A percentile compares a stretch with the other conserved stretches of the same genome.
Evolutionary conservation across 1,139 yeast genomes (phyloP).

Genomic region (Lodderomyces theae): DNA sequence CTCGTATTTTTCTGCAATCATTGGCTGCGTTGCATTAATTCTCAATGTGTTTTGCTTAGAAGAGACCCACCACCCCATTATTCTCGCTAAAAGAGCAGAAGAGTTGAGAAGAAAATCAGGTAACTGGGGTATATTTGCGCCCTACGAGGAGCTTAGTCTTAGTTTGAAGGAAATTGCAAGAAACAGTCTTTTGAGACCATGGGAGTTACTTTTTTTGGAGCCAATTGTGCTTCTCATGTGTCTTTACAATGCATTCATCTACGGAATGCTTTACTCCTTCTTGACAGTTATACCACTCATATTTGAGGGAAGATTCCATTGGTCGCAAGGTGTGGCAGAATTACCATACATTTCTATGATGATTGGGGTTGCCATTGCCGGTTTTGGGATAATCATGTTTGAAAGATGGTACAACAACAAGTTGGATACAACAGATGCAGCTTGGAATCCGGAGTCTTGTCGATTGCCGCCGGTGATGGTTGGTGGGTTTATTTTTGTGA

Average conservation of each 20-base stretch:
- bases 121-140: slow-evolving; percentile 80
- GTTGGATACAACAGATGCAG: slow-evolving; percentile 43
- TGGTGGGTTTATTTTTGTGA: slow-evolving; percentile 67
- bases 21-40: slow-evolving; percentile 35
- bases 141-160: slow-evolving; percentile 70
- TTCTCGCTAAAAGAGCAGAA: slow-evolving; percentile 53
- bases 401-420: slow-evolving; percentile 22
- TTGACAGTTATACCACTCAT: slow-evolving; percentile 78
- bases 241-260: slow-evolving; percentile 76
- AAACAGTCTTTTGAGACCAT: slow-evolving; percentile 68
- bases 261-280: slow-evolving; percentile 75
- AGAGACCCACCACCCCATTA: slow-evolving; percentile 49
- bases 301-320: slow-evolving; percentile 60
- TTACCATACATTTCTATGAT: slow-evolving; percentile 61
- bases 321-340: slow-evolving; percentile 51
- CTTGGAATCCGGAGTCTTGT: slow-evolving; percentile 65
- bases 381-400: slow-evolving; percentile 30
- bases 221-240: slow-evolving; percentile 70
- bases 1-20: slow-evolving; percentile 50
- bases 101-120: slow-evolving; percentile 51
- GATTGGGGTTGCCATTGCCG: slow-evolving; percentile 61
- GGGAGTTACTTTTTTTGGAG: slow-evolving; percentile 63
- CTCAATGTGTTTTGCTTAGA: slow-evolving; percentile 27
- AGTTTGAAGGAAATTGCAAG: slow-evolving; percentile 61
- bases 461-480: slow-evolving; percentile 57